Base-by-base conservation (phyloP, 164 flowering plant genomes). In the Brasenia schreberi region DNA sequence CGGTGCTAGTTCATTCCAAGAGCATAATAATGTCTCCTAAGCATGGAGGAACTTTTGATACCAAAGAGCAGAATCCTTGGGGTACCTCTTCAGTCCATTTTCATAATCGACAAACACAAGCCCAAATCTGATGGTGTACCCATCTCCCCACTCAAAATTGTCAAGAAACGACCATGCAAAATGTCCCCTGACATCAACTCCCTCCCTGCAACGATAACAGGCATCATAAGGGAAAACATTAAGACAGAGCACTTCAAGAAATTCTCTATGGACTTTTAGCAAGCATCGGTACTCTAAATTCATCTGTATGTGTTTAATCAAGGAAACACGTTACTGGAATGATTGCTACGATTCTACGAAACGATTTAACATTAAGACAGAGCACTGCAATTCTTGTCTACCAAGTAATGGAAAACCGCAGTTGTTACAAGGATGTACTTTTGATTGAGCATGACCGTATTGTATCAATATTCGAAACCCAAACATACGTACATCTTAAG, bases 161-260 rank as follows among this genome's bases (percentile, higher is more conserved):
- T 70, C 72, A 4, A 70, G 6, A 9, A 70, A 14, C 7, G 72
- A 70, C 72, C 72, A 64, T 43, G 64, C 72, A 70, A 70, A 64
- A 53, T 64, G 59, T 6, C 72, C 68, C 6, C 43, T 59, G 18
- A 64, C 64, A 4, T 65, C 45, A 6, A 61, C 72, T 64, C 72
- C 72, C 59, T 64, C 39, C 64, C 72, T 69, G 67, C 66, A 68
- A 18, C 1, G 6, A 5, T 17, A 59, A 16, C 10, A 59, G 5
- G 9, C 10, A 19, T 19, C 9, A 63, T 5, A 5, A 4, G 7
- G 17, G 62, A 60, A 19, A 60, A 17, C 11, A 5, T n/a, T n/a
- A 60, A n/a, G 9, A 0, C 19, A 3, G 5, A 4, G 27, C 19
- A 60, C 11, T 6, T 9, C 1, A 60, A 60, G 4, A 5, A 60